phyloP scores from a whole-genome alignment of 805 yeast species.

The Deakozyma indianensis region DNA sequence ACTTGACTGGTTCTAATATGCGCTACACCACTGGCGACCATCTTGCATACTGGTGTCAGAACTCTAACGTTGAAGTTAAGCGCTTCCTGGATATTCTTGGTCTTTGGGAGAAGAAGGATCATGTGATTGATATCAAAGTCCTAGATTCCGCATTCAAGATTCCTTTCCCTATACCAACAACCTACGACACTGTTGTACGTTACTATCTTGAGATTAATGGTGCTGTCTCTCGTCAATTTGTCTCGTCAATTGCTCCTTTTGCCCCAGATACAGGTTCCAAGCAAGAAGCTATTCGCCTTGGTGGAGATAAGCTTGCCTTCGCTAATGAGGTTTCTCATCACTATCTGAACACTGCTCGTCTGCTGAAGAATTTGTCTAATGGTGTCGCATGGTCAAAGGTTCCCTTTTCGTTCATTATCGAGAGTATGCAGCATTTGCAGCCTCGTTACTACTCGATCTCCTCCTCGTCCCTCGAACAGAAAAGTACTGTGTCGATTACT shows the following conservation, averaged over 20 bases:
- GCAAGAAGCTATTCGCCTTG: constrained; percentile 33
- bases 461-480: constrained; percentile 69
- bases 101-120: constrained; percentile 35
- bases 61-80: constrained; percentile 61
- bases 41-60: constrained; percentile 88
- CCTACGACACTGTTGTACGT: constrained; percentile 76
- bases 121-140: constrained; percentile 49
- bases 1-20: constrained; percentile 56
- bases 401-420: constrained; percentile 76
- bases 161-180: constrained; percentile 45
- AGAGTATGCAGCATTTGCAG: constrained; percentile 64
- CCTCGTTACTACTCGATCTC: constrained; percentile 96
- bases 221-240: constrained; percentile 79
- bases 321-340: constrained; percentile 47
- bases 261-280: constrained; percentile 58
- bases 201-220: constrained; percentile 86
- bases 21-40: constrained; percentile 94
- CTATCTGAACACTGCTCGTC: constrained; percentile 63
- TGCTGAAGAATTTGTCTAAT: constrained; percentile 43
- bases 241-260: constrained; percentile 59
- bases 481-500: constrained; percentile 64
- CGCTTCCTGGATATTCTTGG: constrained; percentile 51
- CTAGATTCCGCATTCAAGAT: constrained; percentile 39
- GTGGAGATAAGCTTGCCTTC: constrained; percentile 55
- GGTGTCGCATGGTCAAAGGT: constrained; percentile 59